Evolutionary conservation across 1,284 basidiomycete genomes (phyloP).

Genomic region (Naganishia albida): DNA sequence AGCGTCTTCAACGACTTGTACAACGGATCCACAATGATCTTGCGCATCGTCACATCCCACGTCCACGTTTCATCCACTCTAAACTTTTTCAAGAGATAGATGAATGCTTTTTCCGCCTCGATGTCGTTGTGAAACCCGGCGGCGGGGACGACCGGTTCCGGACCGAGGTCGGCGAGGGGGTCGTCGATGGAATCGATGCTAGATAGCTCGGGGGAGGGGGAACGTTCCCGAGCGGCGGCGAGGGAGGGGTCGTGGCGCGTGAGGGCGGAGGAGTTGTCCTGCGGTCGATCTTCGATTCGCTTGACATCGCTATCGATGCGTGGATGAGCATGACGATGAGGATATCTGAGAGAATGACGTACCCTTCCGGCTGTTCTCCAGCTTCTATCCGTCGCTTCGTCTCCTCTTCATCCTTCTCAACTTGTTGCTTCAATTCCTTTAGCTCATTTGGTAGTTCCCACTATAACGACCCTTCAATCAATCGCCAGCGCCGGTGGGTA

Average conservation of each 20-base stretch:
- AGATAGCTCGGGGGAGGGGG: slow-evolving; percentile 16
- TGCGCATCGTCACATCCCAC: slow-evolving; percentile 97
- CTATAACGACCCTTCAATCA: slow-evolving; percentile 49
- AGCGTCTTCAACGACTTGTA: slow-evolving; percentile 93
- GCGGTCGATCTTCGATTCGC: slow-evolving; percentile 12
- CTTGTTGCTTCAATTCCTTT: slow-evolving; percentile 72
- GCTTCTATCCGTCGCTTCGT: slow-evolving; percentile 33
- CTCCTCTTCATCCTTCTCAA: slow-evolving; percentile 68
- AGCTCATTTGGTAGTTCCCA: slow-evolving; percentile 94
- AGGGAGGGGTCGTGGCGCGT: slow-evolving; percentile 11
- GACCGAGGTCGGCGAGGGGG: slow-evolving; percentile 17
- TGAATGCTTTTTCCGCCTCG: slow-evolving; percentile 92
- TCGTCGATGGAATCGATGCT: slow-evolving; percentile 17
- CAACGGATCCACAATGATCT: slow-evolving; percentile 94
- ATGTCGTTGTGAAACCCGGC: slow-evolving; percentile 82
- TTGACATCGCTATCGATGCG: background rate
- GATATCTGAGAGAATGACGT: background rate
- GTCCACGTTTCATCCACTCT: slow-evolving; percentile 90
- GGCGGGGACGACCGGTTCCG: slow-evolving; percentile 66
- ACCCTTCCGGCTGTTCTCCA: slow-evolving; percentile 9
- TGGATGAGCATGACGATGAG: background rate
- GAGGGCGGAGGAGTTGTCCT: slow-evolving; percentile 20
- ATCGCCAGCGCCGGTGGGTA: background rate
- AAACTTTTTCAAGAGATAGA: slow-evolving; percentile 80
- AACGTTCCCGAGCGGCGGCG: slow-evolving; percentile 14